These are phyloP conservation scores for Verticillium tricorpus DNA, from an alignment of 2,329 filamentous ascomycete genomes.

Conservation along the genomic window DNA sequence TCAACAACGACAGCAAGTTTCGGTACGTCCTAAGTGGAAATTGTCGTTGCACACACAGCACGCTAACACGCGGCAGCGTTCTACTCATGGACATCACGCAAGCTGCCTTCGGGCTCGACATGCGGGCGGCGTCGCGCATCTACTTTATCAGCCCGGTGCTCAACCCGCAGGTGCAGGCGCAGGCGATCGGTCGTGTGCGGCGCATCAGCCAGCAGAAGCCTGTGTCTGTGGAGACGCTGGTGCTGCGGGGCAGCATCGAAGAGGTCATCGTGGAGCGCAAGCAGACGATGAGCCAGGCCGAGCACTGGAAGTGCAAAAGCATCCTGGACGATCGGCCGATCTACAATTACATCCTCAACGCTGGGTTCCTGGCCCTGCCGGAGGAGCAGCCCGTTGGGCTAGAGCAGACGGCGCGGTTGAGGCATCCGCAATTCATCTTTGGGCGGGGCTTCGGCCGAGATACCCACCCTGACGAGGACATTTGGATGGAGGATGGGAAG, in stretches of 20 bases:
- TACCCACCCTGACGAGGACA: slow-evolving; percentile 39
- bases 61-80: slow-evolving; percentile 43
- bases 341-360: slow-evolving; percentile 55
- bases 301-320: slow-evolving; percentile 50
- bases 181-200: slow-evolving; percentile 86
- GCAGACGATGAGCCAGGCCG: slow-evolving; percentile 67
- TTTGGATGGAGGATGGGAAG: background rate
- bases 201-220: slow-evolving; percentile 77
- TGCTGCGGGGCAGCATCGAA: slow-evolving; percentile 76
- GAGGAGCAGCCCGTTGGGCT: slow-evolving; percentile 24
- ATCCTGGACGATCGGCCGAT: slow-evolving; percentile 55
- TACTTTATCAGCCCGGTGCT: slow-evolving; percentile 89
- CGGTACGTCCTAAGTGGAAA: slow-evolving; percentile 27
- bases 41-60: background rate
- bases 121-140: slow-evolving; percentile 76
- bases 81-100: slow-evolving; percentile 88
- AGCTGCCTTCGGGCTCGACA: slow-evolving; percentile 82
- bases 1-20: slow-evolving; percentile 65
- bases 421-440: slow-evolving; percentile 44
- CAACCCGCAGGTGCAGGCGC: slow-evolving; percentile 78
- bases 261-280: slow-evolving; percentile 75
- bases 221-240: slow-evolving; percentile 81
- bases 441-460: slow-evolving; percentile 41
- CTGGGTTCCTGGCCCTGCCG: slow-evolving; percentile 35
- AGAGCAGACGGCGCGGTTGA: slow-evolving; percentile 45